A percentile compares a stretch with the other conserved stretches of the same genome.
Evolutionary conservation across 306 rosid genomes (phyloP).

Genomic region (Sicyos baderoa): DNA sequence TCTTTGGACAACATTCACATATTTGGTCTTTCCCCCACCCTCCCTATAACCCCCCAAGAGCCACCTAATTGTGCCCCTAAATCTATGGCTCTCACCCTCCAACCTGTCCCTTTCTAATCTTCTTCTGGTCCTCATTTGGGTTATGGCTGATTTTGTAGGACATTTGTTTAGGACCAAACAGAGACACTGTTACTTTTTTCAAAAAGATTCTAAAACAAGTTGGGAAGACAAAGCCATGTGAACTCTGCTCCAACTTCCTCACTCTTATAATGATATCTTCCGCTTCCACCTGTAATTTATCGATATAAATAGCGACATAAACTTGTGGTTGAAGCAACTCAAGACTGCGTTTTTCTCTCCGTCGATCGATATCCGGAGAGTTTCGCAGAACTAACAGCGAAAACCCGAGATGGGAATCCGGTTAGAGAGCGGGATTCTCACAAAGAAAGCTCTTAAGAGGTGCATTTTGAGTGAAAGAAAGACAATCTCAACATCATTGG

Average conservation of each 20-base stretch:
- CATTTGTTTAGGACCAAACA: slow-evolving; percentile 7
- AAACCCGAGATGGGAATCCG: not conserved
- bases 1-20: slow-evolving; percentile 18
- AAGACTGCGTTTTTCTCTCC: not conserved
- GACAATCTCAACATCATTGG: not conserved
- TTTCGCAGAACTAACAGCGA: not conserved
- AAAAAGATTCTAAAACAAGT: not conserved
- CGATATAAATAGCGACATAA: not conserved
- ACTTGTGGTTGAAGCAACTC: slow-evolving; percentile 3
- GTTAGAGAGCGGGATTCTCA: not conserved
- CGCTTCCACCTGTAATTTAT: too few species aligned
- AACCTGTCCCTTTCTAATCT: slow-evolving; percentile 4
- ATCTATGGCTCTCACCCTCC: not conserved
- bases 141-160: slow-evolving; percentile 9
- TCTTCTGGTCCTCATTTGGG: slow-evolving; percentile 10
- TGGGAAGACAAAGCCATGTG: slow-evolving; percentile 20
- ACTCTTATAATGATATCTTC: not conserved
- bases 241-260: not conserved
- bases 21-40: slow-evolving; percentile 1
- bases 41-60: slow-evolving; percentile 12
- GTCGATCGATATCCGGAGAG: too few species aligned
- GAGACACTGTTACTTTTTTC: not conserved
- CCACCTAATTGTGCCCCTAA: slow-evolving; percentile 10
- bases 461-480: slow-evolving; percentile 1
- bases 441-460: slow-evolving; percentile 14